These are phyloP conservation scores for Naganishia albida DNA, from an alignment of 1,284 basidiomycete species.

Conservation along the genomic window DNA sequence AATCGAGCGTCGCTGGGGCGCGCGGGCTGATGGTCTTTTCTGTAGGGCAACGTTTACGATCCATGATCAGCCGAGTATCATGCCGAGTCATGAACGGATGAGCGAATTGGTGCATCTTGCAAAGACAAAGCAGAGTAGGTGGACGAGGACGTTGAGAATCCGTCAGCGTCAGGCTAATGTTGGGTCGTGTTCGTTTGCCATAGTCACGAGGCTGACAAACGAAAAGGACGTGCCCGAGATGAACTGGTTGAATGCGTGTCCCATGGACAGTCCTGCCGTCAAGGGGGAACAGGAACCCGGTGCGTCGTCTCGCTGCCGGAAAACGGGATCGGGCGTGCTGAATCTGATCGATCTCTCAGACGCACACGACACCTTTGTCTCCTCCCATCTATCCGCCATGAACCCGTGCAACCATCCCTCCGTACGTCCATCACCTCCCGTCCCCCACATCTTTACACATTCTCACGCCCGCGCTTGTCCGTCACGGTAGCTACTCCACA, in stretches of 20 bases:
- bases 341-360: slow-evolving; percentile 34
- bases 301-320: slow-evolving; percentile 38
- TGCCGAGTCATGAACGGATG: slow-evolving; percentile 46
- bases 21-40: neutral
- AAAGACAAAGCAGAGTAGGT: slow-evolving; percentile 40
- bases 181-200: slow-evolving; percentile 13
- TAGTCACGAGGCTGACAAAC: slow-evolving; percentile 44
- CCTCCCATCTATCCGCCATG: slow-evolving; percentile 49
- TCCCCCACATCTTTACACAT: neutral
- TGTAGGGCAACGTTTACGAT: slow-evolving; percentile 52
- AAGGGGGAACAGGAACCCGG: slow-evolving; percentile 46
- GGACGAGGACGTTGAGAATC: neutral
- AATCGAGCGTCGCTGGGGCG: neutral
- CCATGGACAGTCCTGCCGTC: slow-evolving; percentile 46
- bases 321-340: neutral
- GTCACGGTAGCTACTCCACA: slow-evolving; percentile 47
- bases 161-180: neutral
- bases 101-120: slow-evolving; percentile 48
- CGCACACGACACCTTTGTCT: slow-evolving; percentile 48
- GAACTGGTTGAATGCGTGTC: slow-evolving; percentile 49
- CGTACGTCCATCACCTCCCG: slow-evolving; percentile 35
- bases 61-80: slow-evolving; percentile 53
- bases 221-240: slow-evolving; percentile 47
- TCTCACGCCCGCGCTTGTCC: slow-evolving; percentile 2
- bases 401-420: slow-evolving; percentile 53